Evolutionary conservation across 208 protist genomes (phyloP), one percentile per base, ranked within the genome.

Genomic region (Tritrichomonas musculus): DNA sequence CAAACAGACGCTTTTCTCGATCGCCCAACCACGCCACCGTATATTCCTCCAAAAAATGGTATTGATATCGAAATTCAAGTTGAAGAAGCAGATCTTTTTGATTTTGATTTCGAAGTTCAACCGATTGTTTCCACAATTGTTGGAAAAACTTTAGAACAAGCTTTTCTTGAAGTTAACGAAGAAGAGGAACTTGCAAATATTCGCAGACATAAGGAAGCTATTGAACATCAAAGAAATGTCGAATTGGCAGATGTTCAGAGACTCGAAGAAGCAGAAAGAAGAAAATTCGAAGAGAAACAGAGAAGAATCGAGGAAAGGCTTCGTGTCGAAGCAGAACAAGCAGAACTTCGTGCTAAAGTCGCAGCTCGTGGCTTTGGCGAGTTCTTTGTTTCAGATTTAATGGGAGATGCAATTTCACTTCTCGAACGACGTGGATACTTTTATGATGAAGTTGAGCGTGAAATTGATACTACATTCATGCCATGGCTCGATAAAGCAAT

Each of bases 121-220:
- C 97, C 98, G 0, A 98, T 99, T 47, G 95, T 99, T 5, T 97
- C 98, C 94, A 97, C 98, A 80, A 96, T 99, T 94, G 97, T 98
- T 13, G 97, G 97, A 88, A 99, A 99, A 96, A 98, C 97, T 66
- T 94, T 99, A 27, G 97, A 99, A 95, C 98, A 99, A 96, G 96
- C 97, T 39, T 97, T 99, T 96, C 96, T 98, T 77, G 98, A 99
- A 96, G 98, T 99, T 55, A 96, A 98, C 95, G 97, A 99, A 96
- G 98, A 99, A 96, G 97, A 99, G 94, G 98, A 99, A 95, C 95
- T 99, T 33, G 96, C 97, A 80, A 94, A 96, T 64, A 95, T 99
- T 69, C 96, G 97, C 27, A 95, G 96, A 94, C 97, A 98, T 93
- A 97, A 98, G 95, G 96, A 98, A 47, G 97, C 98, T 93, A 98